Base-by-base conservation (phyloP, 2,329 filamentous ascomycete genomes). In the Pestalotiopsis sp. region DNA sequence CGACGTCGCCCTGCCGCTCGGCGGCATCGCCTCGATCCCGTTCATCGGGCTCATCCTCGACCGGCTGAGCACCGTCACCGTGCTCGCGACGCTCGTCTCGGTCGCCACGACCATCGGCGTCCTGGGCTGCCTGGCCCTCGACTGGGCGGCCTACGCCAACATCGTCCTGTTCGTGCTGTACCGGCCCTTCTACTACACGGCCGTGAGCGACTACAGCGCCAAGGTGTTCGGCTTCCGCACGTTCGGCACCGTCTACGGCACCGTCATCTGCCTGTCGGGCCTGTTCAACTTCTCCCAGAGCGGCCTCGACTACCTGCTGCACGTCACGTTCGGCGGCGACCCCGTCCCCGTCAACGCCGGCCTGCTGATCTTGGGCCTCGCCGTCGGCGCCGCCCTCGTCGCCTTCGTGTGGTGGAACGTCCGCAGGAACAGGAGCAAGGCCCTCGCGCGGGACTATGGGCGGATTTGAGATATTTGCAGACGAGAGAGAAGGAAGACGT, bases 181-280 rank as follows among this genome's bases (percentile, higher is more conserved):
- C 76, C 89, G 94, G 0, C 94, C 95, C 0, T 90, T 97, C 38
- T 98, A 97, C 81, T 97, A 97, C 82, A 97, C 94, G 0, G 90
- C 93, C 7, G 93, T 97, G 68, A 95, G 92, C 69, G 94, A 97
- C 81, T 97, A 97, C 79, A 89, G 90, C 23, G 94, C 93, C 70
- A 97, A 97, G 81, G 94, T 97, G 45, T 97, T 97, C 78, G 94
- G 94, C 17, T 97, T 97, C 81, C 87, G 90, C 70, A 97, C 94
- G 0, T 97, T 97, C 74, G 95, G 94, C 60, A 97, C 93, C 68
- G 94, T 98, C n/a, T 97, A 97, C 80, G 94, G 94, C 12, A 86
- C 95, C 23, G 92, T 97, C 72, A 97, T 97, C 73, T 97, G 93
- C 80, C 82, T 96, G 1, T 91, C 94, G 0, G 94, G 95, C 0